phyloP scores from a whole-genome alignment of 75 land plant genomes.

The Chamaecyparis obtusa region DNA sequence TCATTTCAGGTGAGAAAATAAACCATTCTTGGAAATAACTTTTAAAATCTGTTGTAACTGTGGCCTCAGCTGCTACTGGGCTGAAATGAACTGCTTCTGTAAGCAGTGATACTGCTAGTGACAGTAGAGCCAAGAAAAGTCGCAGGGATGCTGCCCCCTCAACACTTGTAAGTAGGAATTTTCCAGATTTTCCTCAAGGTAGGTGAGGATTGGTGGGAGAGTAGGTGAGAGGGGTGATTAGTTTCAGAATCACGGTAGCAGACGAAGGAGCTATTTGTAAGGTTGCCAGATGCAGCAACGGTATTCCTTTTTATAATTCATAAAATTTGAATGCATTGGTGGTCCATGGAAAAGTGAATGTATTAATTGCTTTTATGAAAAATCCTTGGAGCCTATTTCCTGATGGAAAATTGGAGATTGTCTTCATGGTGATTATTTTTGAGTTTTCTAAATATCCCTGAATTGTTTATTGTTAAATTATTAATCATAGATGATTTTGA shows the following conservation, averaged over 20 bases:
- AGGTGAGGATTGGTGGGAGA: constrained; percentile 40
- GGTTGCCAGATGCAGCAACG: too few species aligned
- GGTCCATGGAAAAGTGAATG: too few species aligned
- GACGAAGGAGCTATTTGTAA: constrained; percentile 11
- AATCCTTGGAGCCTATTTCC: too few species aligned
- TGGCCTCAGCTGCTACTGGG: constrained; percentile 30
- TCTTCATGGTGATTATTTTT: too few species aligned
- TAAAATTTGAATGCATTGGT: too few species aligned
- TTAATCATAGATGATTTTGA: too few species aligned
- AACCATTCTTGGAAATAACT: constrained; percentile 83
- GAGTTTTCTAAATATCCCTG: too few species aligned
- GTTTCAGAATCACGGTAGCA: constrained; percentile 47
- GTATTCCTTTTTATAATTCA: too few species aligned
- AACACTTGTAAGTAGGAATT: constrained; percentile 55
- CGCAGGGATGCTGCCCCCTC: constrained; percentile 48
- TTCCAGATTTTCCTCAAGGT: constrained; percentile 68
- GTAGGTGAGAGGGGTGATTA: constrained; percentile 53
- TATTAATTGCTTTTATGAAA: too few species aligned
- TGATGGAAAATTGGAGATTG: too few species aligned
- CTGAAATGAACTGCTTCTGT: constrained; percentile 34
- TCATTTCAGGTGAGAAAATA: constrained; percentile 68
- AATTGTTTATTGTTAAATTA: too few species aligned
- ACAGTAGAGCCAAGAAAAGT: constrained; percentile 43
- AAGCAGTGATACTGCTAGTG: constrained; percentile 43
- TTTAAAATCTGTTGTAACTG: constrained; percentile 39